These are phyloP conservation scores for Microthlaspi erraticum DNA, from an alignment of 345 rosid genomes.

Conservation along the genomic window DNA sequence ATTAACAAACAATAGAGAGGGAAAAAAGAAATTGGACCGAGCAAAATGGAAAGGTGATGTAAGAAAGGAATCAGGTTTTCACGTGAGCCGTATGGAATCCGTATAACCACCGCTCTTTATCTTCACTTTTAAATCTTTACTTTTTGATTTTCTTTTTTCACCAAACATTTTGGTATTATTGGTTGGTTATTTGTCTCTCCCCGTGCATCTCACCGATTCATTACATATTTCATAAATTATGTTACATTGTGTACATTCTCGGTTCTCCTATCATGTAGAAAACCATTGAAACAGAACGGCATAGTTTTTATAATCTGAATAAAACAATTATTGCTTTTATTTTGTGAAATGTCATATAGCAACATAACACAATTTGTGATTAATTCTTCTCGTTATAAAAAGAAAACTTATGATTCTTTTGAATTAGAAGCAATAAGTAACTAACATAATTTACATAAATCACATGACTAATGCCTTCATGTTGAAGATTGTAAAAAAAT, in stretches of 20 bases:
- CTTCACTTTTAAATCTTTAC: neutral
- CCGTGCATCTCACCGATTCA: constrained; percentile 32
- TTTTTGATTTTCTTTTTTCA: neutral
- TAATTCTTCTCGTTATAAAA: too few relatives aligned
- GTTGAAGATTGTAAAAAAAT: too few relatives aligned
- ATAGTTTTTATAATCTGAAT: too few relatives aligned
- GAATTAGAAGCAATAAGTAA: too few relatives aligned
- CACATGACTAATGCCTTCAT: too few relatives aligned
- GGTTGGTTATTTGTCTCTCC: neutral
- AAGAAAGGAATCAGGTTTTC: constrained; percentile 31
- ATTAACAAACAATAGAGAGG: neutral
- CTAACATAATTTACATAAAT: too few relatives aligned
- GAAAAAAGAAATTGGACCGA: constrained; percentile 20
- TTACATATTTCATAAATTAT: neutral
- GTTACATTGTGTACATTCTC: neutral
- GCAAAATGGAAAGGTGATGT: constrained; percentile 22
- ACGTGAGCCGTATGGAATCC: constrained; percentile 42
- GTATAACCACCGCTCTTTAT: constrained; percentile 27
- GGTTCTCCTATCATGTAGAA: neutral
- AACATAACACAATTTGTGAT: too few relatives aligned
- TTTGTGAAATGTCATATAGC: too few relatives aligned
- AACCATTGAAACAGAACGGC: neutral
- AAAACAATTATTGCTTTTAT: too few relatives aligned
- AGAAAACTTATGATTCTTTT: too few relatives aligned
- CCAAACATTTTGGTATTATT: constrained; percentile 1